Evolutionary conservation across 164 flowering plant genomes (phyloP), one percentile per base, ranked within the genome.

Genomic region (Stephania cephalantha): DNA sequence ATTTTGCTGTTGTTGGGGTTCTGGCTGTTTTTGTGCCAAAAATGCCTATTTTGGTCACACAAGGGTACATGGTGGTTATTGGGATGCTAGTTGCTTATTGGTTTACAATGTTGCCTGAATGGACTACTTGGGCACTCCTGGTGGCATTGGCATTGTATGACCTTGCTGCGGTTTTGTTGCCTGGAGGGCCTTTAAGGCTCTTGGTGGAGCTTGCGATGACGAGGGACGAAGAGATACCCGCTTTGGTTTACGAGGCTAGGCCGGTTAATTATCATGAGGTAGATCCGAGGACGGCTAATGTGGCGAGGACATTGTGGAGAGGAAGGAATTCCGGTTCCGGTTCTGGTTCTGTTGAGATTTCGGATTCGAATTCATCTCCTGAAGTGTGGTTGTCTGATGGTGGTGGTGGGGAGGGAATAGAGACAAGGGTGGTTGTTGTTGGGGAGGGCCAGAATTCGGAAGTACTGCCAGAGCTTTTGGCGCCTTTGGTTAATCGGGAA

Each of bases 171-270:
- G 98, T 96, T 82, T 83, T 96, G 79, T 84, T 94, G 85, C 99
- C 98, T n/a, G 93, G 85, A 80, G 99, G 99, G 46, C 98, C 99
- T 5, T 81, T 96, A 77, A 88, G 91, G 86, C 85, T 96, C 30
- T 84, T 96, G 85, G 97, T 96, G 3, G 99, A 96, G 91, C 90
- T 96, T 70, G 98, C 98, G 0, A 92, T 96, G 7, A 83, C 94
- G 12, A 85, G 99, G 76, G 98, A 96, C 75, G 97, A 96, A 81
- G 97, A 96, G 20, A 92, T 96, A n/a, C 99, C 98, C 0, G 99
- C 99, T 44, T 82, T 96, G 77, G 97, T 96, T 75, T 96, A 96
- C 73, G 97, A 96, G 83, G 98, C 99, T 22, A 78, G 97, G 52
- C 99, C 99, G 1, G 89, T 93, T 53, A 81, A 69, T 46, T 15